Percentiles rank a stretch among this genome's conserved stretches.
phyloP scores from a whole-genome alignment of 495 filamentous ascomycete species.

The Lasiosphaeriaceae sp. region DNA sequence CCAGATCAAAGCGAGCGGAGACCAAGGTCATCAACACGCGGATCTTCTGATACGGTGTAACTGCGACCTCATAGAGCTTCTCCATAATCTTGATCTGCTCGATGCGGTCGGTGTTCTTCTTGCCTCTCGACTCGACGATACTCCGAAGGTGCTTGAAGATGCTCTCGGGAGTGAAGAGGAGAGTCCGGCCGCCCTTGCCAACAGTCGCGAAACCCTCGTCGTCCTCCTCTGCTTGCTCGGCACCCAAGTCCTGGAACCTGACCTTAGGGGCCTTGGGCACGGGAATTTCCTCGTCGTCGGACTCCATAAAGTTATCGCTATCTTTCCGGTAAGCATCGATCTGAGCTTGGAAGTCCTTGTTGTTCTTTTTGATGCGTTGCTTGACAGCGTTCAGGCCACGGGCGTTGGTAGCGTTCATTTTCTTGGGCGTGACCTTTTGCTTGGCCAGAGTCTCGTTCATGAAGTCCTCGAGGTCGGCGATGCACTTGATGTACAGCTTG shows the following conservation, averaged over 20 bases:
- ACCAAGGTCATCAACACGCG: slow-evolving; percentile 88
- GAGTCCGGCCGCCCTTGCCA: slow-evolving; percentile 76
- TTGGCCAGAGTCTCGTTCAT: slow-evolving; percentile 91
- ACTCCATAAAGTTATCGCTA: slow-evolving; percentile 82
- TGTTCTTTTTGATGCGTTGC: slow-evolving; percentile 96
- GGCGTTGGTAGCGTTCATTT: slow-evolving; percentile 96
- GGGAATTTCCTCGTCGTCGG: slow-evolving; percentile 70
- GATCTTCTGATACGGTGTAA: slow-evolving; percentile 89
- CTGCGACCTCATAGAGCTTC: slow-evolving; percentile 83
- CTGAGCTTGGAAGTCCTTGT: slow-evolving; percentile 85
- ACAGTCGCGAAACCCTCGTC: slow-evolving; percentile 86
- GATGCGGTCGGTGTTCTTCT: slow-evolving; percentile 94
- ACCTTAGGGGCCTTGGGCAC: slow-evolving; percentile 41
- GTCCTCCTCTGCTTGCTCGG: slow-evolving; percentile 51
- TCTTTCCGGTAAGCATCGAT: slow-evolving; percentile 83
- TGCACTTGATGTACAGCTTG: slow-evolving; percentile 85
- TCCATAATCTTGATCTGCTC: slow-evolving; percentile 98
- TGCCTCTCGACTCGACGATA: slow-evolving; percentile 91
- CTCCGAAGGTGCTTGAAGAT: slow-evolving; percentile 93
- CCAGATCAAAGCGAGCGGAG: slow-evolving; percentile 91
- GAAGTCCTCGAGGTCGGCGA: slow-evolving; percentile 91
- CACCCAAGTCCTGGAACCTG: slow-evolving; percentile 29
- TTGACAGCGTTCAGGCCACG: slow-evolving; percentile 94
- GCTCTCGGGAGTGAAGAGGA: slow-evolving; percentile 92
- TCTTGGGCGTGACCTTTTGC: slow-evolving; percentile 93